Conservation (phyloP, 306 rosid species). For the Cyamopsis tetragonoloba region DNA sequence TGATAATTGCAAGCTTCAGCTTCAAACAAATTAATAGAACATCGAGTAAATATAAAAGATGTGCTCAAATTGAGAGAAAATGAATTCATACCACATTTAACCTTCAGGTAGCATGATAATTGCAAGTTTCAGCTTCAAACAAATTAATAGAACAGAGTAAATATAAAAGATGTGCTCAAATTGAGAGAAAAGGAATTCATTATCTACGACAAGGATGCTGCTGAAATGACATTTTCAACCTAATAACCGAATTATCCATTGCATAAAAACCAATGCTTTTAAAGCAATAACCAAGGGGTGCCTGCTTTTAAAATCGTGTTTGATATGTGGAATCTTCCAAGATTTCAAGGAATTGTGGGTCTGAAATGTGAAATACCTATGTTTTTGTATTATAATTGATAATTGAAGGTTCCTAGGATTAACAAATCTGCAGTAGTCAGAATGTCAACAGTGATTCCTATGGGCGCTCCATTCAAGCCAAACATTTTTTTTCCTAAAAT, state of each 20-base stretch:
- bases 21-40: background rate
- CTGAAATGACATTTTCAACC: background rate
- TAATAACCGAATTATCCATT: background rate
- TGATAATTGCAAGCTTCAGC: background rate
- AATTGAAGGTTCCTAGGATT: background rate
- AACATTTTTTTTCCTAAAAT: background rate
- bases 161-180: background rate
- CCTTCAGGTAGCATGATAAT: background rate
- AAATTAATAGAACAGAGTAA: background rate
- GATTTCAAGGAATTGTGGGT: background rate
- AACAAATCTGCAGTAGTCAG: background rate
- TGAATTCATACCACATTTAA: background rate
- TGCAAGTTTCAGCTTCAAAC: constrained; percentile 9
- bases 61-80: too few relatives aligned
- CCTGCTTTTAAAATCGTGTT: background rate
- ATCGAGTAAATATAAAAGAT: too few relatives aligned
- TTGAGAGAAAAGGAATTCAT: background rate
- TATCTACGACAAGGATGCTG: background rate
- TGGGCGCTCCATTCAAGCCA: background rate
- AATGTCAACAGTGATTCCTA: background rate
- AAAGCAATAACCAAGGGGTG: background rate
- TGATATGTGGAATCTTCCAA: background rate
- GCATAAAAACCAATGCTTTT: background rate
- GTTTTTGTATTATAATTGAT: background rate
- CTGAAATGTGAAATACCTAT: background rate